A percentile compares a stretch with the other conserved stretches of the same genome.
phyloP scores from a whole-genome alignment of 2,329 filamentous ascomycete species.

The Cladosporium cucumerinum region DNA sequence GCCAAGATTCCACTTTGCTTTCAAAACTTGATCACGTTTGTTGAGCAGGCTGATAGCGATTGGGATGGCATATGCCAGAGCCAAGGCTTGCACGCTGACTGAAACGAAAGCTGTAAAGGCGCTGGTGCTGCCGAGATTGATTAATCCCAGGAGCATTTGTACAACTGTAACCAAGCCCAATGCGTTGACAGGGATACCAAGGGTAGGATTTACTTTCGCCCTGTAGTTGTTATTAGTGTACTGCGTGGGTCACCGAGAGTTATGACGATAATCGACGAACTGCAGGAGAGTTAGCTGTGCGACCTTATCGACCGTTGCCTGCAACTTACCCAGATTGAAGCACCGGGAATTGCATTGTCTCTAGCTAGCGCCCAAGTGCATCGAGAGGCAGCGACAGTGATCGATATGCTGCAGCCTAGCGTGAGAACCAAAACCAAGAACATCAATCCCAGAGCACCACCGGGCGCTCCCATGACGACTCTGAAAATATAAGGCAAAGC shows the following conservation, averaged over 20 bases:
- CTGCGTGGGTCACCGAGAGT: not conserved
- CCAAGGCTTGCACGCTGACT: conserved; percentile 56
- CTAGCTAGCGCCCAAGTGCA: conserved; percentile 48
- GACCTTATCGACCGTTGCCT: not conserved
- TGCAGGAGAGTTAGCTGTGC: not conserved
- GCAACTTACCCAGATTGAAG: conserved; percentile 34
- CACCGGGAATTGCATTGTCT: conserved; percentile 44
- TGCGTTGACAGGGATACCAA: conserved; percentile 42
- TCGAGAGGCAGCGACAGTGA: conserved; percentile 50
- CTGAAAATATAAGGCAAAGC: conserved; percentile 52
- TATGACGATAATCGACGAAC: not conserved
- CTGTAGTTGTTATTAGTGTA: not conserved
- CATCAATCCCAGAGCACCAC: conserved; percentile 47
- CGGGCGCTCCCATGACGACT: conserved; percentile 48
- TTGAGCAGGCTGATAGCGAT: conserved; percentile 51
- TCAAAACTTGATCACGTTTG: conserved; percentile 30
- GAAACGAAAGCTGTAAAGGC: conserved; percentile 52
- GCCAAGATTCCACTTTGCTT: conserved; percentile 23
- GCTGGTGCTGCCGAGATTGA: conserved; percentile 47
- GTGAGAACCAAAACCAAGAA: conserved; percentile 51
- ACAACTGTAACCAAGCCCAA: conserved; percentile 44
- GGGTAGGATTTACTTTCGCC: conserved; percentile 32
- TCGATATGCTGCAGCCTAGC: conserved; percentile 53
- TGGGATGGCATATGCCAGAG: conserved; percentile 55
- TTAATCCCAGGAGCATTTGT: conserved; percentile 49